Percentiles rank a stretch among this genome's conserved stretches.
phyloP scores from a whole-genome alignment of 2,329 filamentous ascomycete species.

The Colletotrichum sp. region DNA sequence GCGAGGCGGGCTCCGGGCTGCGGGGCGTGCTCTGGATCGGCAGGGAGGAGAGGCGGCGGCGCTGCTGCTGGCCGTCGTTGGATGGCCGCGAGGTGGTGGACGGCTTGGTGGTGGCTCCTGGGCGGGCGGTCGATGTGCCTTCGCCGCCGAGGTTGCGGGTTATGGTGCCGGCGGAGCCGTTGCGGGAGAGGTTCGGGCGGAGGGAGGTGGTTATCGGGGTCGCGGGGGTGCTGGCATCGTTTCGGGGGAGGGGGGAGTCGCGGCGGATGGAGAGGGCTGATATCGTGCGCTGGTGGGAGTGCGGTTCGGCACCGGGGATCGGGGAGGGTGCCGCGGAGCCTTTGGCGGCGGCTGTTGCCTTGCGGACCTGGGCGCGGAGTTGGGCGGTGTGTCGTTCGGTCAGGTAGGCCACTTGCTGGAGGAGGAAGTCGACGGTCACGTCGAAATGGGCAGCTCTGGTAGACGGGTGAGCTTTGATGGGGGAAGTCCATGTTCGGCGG shows the following conservation, averaged over 20 bases:
- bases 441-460: slow-evolving; percentile 75
- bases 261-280: slow-evolving; percentile 63
- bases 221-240: slow-evolving; percentile 48
- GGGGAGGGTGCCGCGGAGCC: slow-evolving; percentile 64
- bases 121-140: slow-evolving; percentile 29
- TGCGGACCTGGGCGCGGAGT: slow-evolving; percentile 88
- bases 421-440: slow-evolving; percentile 85
- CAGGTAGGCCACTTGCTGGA: slow-evolving; percentile 92
- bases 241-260: slow-evolving; percentile 58
- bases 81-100: slow-evolving; percentile 21
- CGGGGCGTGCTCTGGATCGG: slow-evolving; percentile 37
- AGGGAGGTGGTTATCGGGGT: slow-evolving; percentile 47
- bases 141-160: slow-evolving; percentile 30
- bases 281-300: slow-evolving; percentile 43
- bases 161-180: slow-evolving; percentile 50
- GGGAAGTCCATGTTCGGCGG: not conserved
- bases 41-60: slow-evolving; percentile 50
- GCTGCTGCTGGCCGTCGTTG: slow-evolving; percentile 34
- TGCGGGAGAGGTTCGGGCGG: slow-evolving; percentile 52
- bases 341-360: slow-evolving; percentile 64
- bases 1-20: slow-evolving; percentile 29
- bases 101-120: slow-evolving; percentile 19
- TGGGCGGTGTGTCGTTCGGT: slow-evolving; percentile 91
- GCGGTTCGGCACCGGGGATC: slow-evolving; percentile 53
- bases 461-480: slow-evolving; percentile 17